A percentile compares a stretch with the other conserved stretches of the same genome.
These are phyloP conservation scores for Erysimum cheiri DNA, from an alignment of 441 rosid genomes.

Conservation along the genomic window DNA sequence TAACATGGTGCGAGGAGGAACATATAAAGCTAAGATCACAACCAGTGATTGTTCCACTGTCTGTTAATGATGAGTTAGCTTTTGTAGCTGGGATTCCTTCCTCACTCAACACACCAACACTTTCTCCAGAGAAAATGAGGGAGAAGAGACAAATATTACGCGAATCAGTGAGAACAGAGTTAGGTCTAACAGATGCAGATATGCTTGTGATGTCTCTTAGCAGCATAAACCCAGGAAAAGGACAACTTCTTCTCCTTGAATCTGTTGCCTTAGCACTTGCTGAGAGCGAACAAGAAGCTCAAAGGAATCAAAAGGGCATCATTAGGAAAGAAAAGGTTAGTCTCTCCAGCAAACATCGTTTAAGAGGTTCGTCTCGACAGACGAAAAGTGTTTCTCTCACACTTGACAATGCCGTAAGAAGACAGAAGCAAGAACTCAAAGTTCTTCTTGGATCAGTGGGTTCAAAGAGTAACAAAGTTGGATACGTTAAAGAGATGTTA, in stretches of 20 bases:
- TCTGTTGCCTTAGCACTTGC: constrained; percentile 56
- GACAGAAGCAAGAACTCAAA: constrained; percentile 58
- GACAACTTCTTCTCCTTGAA: constrained; percentile 90
- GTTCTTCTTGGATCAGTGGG: constrained; percentile 96
- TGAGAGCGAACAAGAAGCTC: constrained; percentile 43
- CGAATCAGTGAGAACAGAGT: constrained; percentile 69
- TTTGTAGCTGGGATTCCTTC: constrained; percentile 85
- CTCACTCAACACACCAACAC: constrained; percentile 74
- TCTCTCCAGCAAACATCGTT: constrained; percentile 57
- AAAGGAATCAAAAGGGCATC: constrained; percentile 30
- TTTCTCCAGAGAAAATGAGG: constrained; percentile 67
- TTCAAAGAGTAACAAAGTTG: constrained; percentile 92
- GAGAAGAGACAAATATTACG: constrained; percentile 67
- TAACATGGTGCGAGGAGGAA: constrained; percentile 89
- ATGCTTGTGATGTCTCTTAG: constrained; percentile 94
- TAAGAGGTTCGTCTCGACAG: constrained; percentile 66
- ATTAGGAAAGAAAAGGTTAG: constrained; percentile 39
- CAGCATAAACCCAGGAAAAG: constrained; percentile 91
- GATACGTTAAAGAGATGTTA: constrained; percentile 73
- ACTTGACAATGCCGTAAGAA: constrained; percentile 30
- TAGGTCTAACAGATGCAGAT: constrained; percentile 74
- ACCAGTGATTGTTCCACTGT: constrained; percentile 79
- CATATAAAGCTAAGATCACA: constrained; percentile 79
- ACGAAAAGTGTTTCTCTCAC: constrained; percentile 40
- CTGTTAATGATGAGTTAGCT: constrained; percentile 92